phyloP scores from a whole-genome alignment of 75 land plant genomes.

The Picea glauca region DNA sequence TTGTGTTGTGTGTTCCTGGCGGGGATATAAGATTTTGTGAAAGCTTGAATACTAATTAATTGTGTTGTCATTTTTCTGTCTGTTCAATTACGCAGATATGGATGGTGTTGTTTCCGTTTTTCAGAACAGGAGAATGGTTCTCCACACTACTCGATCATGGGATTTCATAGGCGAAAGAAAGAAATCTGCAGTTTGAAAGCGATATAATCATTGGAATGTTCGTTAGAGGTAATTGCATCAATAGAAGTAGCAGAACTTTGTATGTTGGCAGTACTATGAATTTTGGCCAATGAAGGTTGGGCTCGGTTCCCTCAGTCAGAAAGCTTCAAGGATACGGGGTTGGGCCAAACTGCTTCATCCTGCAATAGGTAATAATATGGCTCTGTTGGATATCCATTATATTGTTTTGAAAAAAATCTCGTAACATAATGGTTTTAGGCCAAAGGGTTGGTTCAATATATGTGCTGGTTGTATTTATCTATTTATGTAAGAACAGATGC shows the following conservation, averaged over 20 bases:
- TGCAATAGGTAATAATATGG: too few species aligned
- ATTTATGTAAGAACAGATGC: too few species aligned
- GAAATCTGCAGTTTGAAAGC: slow-evolving; percentile 14
- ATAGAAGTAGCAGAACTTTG: too few species aligned
- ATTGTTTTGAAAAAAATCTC: too few species aligned
- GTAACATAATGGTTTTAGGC: too few species aligned
- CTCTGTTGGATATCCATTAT: too few species aligned
- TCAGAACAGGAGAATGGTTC: slow-evolving; percentile 24
- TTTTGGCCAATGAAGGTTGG: too few species aligned
- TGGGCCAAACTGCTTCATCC: slow-evolving; percentile 5
- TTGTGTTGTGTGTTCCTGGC: neutral
- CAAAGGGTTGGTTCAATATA: slow-evolving; percentile 11
- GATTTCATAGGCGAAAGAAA: slow-evolving; percentile 22
- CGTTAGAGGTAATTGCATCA: slow-evolving; percentile 36
- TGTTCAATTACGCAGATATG: slow-evolving; percentile 5
- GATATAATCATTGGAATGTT: slow-evolving; percentile 52
- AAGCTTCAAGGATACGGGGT: slow-evolving; percentile 21
- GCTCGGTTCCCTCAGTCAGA: slow-evolving; percentile 16
- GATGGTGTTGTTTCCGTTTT: slow-evolving; percentile 41
- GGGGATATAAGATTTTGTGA: too few species aligned
- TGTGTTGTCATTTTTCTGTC: too few species aligned
- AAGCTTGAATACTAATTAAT: too few species aligned
- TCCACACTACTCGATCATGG: slow-evolving; percentile 66
- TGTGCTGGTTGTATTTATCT: neutral
- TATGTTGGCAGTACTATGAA: too few species aligned